These are phyloP conservation scores for Zygoascus tannicola DNA, from an alignment of 805 yeast species.

Conservation along the genomic window DNA sequence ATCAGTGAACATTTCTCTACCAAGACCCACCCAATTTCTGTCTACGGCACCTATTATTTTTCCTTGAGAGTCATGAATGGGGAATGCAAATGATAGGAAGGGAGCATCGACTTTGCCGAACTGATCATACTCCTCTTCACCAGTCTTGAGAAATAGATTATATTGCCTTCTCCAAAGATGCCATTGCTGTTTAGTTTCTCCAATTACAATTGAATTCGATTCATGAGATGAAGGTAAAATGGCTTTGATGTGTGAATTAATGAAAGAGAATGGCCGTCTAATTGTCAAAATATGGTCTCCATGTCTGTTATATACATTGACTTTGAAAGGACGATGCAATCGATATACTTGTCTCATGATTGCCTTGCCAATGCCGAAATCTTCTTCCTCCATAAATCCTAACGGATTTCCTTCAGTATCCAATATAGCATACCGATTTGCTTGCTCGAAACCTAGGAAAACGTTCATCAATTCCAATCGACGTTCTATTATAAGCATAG, in stretches of 20 bases:
- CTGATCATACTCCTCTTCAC: constrained; percentile 48
- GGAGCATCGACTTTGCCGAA: constrained; percentile 86
- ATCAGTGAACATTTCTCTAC: constrained; percentile 87
- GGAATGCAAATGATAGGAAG: constrained; percentile 78
- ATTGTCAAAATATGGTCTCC: constrained; percentile 37
- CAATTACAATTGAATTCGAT: constrained; percentile 43
- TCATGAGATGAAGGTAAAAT: constrained; percentile 43
- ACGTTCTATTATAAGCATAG: constrained; percentile 79
- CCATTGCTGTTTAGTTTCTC: constrained; percentile 90
- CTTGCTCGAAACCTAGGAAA: constrained; percentile 84
- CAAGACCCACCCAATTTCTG: constrained; percentile 92
- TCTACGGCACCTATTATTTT: constrained; percentile 67
- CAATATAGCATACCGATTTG: constrained; percentile 63
- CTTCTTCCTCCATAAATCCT: constrained; percentile 79
- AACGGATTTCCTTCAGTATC: constrained; percentile 63
- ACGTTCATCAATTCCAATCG: constrained; percentile 83
- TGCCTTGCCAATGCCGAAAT: constrained; percentile 55
- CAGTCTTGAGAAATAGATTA: constrained; percentile 47
- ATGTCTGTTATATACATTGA: constrained; percentile 27
- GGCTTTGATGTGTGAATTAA: constrained; percentile 80
- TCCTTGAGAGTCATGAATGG: constrained; percentile 52
- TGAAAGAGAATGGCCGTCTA: constrained; percentile 74
- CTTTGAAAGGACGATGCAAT: constrained; percentile 66
- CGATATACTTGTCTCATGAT: constrained; percentile 77
- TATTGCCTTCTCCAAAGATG: constrained; percentile 89